These are phyloP conservation scores for Magnusiomyces ingens DNA, from an alignment of 1,139 yeast genomes.

Conservation along the genomic window DNA sequence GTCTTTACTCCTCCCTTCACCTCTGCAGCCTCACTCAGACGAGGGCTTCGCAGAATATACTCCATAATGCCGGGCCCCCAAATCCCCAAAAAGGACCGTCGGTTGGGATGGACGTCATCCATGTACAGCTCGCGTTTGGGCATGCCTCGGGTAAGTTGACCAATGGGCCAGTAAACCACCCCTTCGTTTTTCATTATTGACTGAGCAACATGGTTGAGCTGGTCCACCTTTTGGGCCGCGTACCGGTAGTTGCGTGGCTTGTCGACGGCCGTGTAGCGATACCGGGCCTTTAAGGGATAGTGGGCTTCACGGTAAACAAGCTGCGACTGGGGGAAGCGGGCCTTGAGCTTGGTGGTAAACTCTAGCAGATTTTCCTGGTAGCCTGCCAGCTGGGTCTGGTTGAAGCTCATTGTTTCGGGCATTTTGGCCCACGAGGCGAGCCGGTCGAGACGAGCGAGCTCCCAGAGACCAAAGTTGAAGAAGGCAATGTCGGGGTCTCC, in stretches of 20 bases:
- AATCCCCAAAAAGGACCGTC: conserved; percentile 6
- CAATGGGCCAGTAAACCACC: conserved; percentile 18
- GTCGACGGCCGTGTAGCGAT: too few species aligned
- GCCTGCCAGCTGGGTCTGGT: too few species aligned
- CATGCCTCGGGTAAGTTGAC: conserved; percentile 14
- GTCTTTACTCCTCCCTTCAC: too few species aligned
- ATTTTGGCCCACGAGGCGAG: conserved; percentile 2
- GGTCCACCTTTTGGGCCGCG: conserved; percentile 15
- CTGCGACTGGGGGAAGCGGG: too few species aligned
- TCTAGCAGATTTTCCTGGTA: too few species aligned
- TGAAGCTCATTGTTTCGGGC: too few species aligned
- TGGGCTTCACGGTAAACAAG: too few species aligned
- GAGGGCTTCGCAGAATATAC: conserved; percentile 12
- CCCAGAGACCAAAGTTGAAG: conserved; percentile 18
- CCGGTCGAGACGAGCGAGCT: conserved; percentile 17
- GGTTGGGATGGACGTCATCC: conserved; percentile 7
- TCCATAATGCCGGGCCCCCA: conserved; percentile 13
- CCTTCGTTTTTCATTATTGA: conserved; percentile 4
- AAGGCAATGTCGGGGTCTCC: conserved; percentile 12
- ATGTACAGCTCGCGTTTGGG: conserved; percentile 12
- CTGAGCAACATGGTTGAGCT: conserved; percentile 16
- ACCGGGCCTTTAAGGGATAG: too few species aligned
- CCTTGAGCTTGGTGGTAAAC: too few species aligned
- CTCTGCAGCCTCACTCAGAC: too few species aligned
- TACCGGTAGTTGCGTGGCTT: too few species aligned